Base-by-base conservation (phyloP, 345 rosid genomes). In the Rubroshorea leprosula region DNA sequence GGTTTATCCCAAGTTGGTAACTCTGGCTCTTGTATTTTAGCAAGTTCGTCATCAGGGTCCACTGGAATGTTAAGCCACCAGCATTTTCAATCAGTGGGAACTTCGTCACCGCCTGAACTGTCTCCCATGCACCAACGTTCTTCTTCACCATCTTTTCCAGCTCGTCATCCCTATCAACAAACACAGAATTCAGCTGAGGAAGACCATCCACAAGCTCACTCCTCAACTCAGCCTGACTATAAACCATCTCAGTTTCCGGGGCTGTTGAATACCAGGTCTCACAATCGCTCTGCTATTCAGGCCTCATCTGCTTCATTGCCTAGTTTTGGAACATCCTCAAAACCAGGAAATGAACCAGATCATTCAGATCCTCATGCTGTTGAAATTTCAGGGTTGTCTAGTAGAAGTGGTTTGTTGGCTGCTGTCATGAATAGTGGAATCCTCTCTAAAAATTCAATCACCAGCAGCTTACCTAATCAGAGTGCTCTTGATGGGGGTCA, bases 371-470 rank as follows among this genome's bases (percentile, higher is more conserved):
- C 67, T 31, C 68, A 58, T 64, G 70, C 65, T 51, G 68, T 68
- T 23, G 81, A 78, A 70, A 59, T 71, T 51, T 57, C 77, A 49
- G 74, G 75, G 38, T 76, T 67, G 72, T 67, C 78, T 3, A 85
- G 73, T 71, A 78, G 83, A 20, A 79, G 86, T 68, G 76, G 80
- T 70, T 78, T 85, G 70, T 70, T 86, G 72, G 84, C 83, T 55
- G 84, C 96, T 49, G 86, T 84, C 68, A 72, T 81, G 69, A 86
- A 82, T 66, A 84, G 80, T 76, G 98, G 89, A 55, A 71, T 82
- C 66, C 80, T 89, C 53, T 70, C 85, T 53, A 74, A 46, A 45
- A 59, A 56, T 61, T 60, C 79, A 53, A 57, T 68, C 38, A 16
- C 71, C 46, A 59, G 68, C 68, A 74, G 64, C 21, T 45, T 64